Evolutionary conservation across 2,329 filamentous ascomycete genomes (phyloP), one percentile per base, ranked within the genome.

Genomic region (Phialophora expanda): DNA sequence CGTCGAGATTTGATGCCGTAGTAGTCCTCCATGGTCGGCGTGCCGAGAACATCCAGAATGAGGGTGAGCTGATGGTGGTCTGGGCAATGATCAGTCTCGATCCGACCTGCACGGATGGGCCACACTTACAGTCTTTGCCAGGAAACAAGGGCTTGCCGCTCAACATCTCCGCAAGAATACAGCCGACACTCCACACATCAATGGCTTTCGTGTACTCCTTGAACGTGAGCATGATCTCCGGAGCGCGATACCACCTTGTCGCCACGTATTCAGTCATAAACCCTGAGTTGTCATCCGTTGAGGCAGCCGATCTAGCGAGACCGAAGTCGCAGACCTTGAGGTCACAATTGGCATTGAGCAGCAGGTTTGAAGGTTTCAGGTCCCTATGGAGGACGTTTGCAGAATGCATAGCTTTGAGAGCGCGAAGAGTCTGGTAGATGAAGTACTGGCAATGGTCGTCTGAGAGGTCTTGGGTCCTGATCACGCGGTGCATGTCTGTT

Each of bases 191-290:
- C 95, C 95, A 99, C 11, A 99, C 93, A 76, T 99, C 95, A 76
- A 99, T 99, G 51, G 95, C 95, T 82, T 98, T 99, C 74, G 95
- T 99, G 83, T 99, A 99, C 81, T 99, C 95, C 83, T 99, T 98
- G 85, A 98, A 99, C 12, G 95, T 99, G 82, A 99, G 90, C 95
- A 99, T 99, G 79, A 99, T 99, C 79, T 99, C 95, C 3, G 95
- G 95, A 5, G 95, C 95, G 80, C 95, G 93, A 81, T 99, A 99
- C 95, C 95, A 99, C 75, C 95, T 90, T 55, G 95, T 99, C 59
- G 95, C 95, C 64, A 99, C 95, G 78, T 99, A 99, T 96, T 99
- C 95, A 17, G 95, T 99, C 95, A 99, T 99, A 87, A 99, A 99
- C 24, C 95, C 95, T n/a, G 94, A 97, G 82, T 99, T 99, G 80